These are phyloP conservation scores for Nakazawaea populi DNA, from an alignment of 805 yeast species.

Conservation along the genomic window DNA sequence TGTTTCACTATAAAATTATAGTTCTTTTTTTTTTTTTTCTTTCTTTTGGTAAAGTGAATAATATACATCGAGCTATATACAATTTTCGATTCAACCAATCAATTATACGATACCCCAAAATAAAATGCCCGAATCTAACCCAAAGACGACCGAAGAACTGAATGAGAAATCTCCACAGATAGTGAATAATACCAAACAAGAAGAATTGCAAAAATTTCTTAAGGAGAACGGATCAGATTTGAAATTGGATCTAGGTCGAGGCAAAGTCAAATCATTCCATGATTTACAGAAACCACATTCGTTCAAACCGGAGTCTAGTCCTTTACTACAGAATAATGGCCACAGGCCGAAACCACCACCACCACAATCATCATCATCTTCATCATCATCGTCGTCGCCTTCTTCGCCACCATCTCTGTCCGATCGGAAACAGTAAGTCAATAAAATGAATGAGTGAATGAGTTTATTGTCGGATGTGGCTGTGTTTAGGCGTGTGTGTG, in stretches of 20 bases:
- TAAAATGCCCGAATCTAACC: neutral
- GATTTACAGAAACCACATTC: constrained; percentile 6
- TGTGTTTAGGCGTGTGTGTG: neutral
- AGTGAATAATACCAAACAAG: neutral
- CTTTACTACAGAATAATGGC: constrained; percentile 10
- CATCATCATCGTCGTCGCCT: neutral
- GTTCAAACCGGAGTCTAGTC: constrained; percentile 1
- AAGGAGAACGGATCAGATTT: constrained; percentile 5
- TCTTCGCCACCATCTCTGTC: neutral
- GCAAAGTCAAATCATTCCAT: constrained; percentile 8
- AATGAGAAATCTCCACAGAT: neutral
- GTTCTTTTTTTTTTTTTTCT: no score
- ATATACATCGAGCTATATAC: no score
- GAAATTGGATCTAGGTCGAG: constrained; percentile 2
- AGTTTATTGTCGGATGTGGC: neutral
- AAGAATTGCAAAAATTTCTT: neutral
- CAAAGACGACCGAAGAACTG: neutral
- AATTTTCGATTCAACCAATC: no score
- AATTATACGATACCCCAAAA: no score
- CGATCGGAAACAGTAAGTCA: neutral
- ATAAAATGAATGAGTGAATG: neutral
- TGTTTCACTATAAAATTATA: no score
- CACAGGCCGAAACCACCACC: constrained; percentile 13
- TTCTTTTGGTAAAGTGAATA: no score
- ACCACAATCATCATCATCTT: neutral